Conservation (phyloP, 176 grass and related monocot species). For the Canna indica region DNA sequence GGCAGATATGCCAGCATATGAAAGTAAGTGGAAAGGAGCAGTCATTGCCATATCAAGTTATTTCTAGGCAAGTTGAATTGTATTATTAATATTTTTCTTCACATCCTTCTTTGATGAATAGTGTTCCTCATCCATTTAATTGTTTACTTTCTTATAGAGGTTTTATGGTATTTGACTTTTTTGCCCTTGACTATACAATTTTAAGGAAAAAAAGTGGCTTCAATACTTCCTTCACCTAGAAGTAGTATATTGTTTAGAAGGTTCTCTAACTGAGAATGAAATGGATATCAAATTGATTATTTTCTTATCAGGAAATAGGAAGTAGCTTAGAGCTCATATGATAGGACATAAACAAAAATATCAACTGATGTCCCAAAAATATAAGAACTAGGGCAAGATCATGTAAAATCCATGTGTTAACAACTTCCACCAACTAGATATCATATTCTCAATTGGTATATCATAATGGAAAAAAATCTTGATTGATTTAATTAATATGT, state of each 20-base stretch:
- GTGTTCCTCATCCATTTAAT: too few species aligned
- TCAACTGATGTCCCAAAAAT: too few species aligned
- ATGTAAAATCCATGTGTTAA: too few species aligned
- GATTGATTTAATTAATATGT: too few species aligned
- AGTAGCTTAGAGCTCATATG: neutral
- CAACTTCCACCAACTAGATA: too few species aligned
- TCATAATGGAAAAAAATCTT: too few species aligned
- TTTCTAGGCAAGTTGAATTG: conserved; percentile 50
- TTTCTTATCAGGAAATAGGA: neutral
- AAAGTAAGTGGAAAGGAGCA: conserved; percentile 95
- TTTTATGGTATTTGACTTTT: neutral
- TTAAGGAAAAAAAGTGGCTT: neutral
- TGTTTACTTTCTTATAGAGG: neutral
- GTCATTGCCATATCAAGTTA: conserved; percentile 94
- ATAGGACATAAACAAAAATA: neutral
- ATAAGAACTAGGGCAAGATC: too few species aligned
- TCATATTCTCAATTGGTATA: too few species aligned
- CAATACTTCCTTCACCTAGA: neutral
- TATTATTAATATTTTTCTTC: neutral
- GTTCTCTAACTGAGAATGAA: neutral
- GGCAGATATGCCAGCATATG: conserved; percentile 98
- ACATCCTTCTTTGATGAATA: too few species aligned
- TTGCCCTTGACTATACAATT: too few species aligned
- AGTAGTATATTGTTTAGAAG: neutral
- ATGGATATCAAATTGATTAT: neutral